Base-by-base conservation (phyloP, 495 filamentous ascomycete species). In the Zalerion maritima region DNA sequence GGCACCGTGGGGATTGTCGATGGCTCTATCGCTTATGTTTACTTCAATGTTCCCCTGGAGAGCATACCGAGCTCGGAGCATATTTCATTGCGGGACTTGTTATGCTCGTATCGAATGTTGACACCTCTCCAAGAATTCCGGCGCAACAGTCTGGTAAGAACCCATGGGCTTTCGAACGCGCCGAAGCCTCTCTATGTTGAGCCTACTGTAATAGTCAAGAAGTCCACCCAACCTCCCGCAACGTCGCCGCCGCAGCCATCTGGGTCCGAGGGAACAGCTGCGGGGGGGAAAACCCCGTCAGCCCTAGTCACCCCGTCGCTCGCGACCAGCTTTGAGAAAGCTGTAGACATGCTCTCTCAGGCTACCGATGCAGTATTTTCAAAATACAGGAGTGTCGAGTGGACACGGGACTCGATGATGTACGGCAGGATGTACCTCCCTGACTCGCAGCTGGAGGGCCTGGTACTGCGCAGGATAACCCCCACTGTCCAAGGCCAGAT, bases 361-460 rank as follows among this genome's bases (percentile, higher is more conserved):
- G n/a, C n/a, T n/a, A n/a, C n/a, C n/a, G n/a, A n/a, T n/a, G n/a
- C n/a, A n/a, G n/a, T n/a, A n/a, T n/a, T n/a, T n/a, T n/a, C n/a
- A n/a, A n/a, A n/a, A n/a, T n/a, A n/a, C n/a, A n/a, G n/a, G n/a
- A 63, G 6, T 57, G 49, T 34, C 37, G 58, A 17, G 47, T 60
- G 27, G 34, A 44, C 28, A 42, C 55, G 64, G 55, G 73, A 76
- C 39, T 70, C 76, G 1, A 57, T 97, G 2, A 62, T 94, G 4
- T 92, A 94, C 55, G 89, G 89, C 17, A 76, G 84, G 14, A 65
- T 96, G 17, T 91, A 89, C 43, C 72, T 92, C 9, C 84, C 86
- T 1, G 68, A 67, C 12, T 83, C 80, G 5, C 82, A 76, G 9
- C 64, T 97, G 5, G 85, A 94, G 53, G 87, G 78, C 3, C 59